Evolutionary conservation across 768 basidiomycete species (phyloP), one percentile per base, ranked within the genome.

Genomic region (Suillus lakei): DNA sequence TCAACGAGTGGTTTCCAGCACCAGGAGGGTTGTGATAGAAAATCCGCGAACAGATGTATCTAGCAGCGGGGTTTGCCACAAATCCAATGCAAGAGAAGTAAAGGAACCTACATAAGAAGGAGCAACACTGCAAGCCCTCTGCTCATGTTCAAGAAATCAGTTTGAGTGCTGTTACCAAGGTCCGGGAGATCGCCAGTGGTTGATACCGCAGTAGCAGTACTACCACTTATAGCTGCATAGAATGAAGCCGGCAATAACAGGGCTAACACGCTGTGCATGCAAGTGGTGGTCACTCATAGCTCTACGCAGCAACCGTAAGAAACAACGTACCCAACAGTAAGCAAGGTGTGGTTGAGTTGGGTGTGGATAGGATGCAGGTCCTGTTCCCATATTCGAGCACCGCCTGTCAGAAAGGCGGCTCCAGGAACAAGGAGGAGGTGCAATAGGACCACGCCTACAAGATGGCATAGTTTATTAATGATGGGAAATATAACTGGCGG

Each of bases 1-100:
- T 71, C 13, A 70, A 69, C 21, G 86, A 76, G 26, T 77, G 79
- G 64, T 86, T 83, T 32, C 82, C 81, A 2, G 86, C 81, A 7
- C 89, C 89, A 0, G 91, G 91, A 3, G 91, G 90, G 70, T 91
- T 84, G 74, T 90, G 87, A 44, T 91, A 74, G 77, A 85, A 93
- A 32, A 92, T 80, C 13, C 91, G 85, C 15, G 91, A 91, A 64
- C 78, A 81, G 41, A 91, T 72, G 69, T 93, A 92, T 16, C 90
- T 89, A 60, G 56, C 38, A 67, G 61, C 46, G 44, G 30, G 63
- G 28, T 48, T 55, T 34, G 51, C 30, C 8, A 26, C 26, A n/a
- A 53, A n/a, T 21, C 26, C 63, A 12, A 51, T 38, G 10, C 18
- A 12, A 38, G 6, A 62, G 50, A 43, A 65, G 1, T 10, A 44